Evolutionary conservation across 169 alveolate species (phyloP).

Genomic region (Eimeria tenella): DNA sequence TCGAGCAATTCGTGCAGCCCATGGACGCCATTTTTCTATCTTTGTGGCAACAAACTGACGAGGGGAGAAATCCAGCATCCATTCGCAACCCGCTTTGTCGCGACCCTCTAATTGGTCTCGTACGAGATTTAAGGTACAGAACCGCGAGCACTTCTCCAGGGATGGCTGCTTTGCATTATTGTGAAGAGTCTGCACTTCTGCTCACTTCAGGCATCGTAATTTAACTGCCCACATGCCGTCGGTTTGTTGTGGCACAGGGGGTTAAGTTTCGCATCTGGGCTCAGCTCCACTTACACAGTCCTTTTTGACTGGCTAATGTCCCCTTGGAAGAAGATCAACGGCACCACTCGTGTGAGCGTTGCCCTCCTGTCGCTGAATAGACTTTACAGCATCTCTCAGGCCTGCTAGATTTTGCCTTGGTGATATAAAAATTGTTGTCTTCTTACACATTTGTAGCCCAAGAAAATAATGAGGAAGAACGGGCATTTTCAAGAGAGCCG

Average conservation of each 20-base stretch:
- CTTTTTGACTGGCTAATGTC: constrained; percentile 67
- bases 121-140: constrained; percentile 93
- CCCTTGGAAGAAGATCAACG: constrained; percentile 64
- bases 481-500: no score
- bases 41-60: constrained; percentile 84
- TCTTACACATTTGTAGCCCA: no score
- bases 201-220: neutral
- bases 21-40: constrained; percentile 83
- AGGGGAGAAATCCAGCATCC: constrained; percentile 81
- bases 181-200: neutral
- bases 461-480: no score
- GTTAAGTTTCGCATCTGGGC: constrained; percentile 60
- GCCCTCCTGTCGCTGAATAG: neutral
- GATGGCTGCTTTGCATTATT: neutral
- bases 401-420: no score
- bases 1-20: constrained; percentile 91
- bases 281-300: constrained; percentile 62
- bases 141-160: constrained; percentile 39
- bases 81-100: constrained; percentile 85
- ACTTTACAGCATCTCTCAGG: neutral
- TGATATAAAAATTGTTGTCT: no score
- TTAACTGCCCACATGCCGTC: no score
- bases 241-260: constrained; percentile 27
- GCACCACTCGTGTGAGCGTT: constrained; percentile 59
- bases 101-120: constrained; percentile 91